These are phyloP conservation scores for Vigna radiata DNA, from an alignment of 306 rosid genomes.

Conservation along the genomic window DNA sequence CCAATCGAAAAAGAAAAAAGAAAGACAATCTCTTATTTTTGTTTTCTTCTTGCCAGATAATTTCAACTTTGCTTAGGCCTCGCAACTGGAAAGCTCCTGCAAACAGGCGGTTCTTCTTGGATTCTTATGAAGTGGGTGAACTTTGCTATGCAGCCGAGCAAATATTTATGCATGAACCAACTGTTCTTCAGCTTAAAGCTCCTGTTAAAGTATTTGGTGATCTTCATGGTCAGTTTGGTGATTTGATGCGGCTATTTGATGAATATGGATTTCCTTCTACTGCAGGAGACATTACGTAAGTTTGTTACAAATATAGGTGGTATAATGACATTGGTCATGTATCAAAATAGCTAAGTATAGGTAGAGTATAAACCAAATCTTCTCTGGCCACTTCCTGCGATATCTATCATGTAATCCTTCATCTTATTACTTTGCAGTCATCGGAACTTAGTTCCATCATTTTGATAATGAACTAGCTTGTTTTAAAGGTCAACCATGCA, in stretches of 20 bases:
- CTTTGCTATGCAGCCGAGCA: slow-evolving; percentile 99
- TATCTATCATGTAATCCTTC: slow-evolving; percentile 14
- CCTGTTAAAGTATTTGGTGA: slow-evolving; percentile 98
- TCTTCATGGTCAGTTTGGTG: slow-evolving; percentile 99
- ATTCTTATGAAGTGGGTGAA: slow-evolving; percentile 99
- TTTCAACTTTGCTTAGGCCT: slow-evolving; percentile 86
- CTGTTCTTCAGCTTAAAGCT: slow-evolving; percentile 98
- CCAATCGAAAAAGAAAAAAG: too few relatives aligned
- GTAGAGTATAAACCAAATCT: slow-evolving; percentile 24
- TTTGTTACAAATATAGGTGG: slow-evolving; percentile 41
- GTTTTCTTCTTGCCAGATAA: slow-evolving; percentile 65
- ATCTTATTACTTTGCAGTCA: slow-evolving; percentile 18
- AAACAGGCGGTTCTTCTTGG: slow-evolving; percentile 92
- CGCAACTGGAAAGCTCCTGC: slow-evolving; percentile 97
- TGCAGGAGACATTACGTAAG: slow-evolving; percentile 98
- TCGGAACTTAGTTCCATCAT: slow-evolving; percentile 20
- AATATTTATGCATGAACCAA: slow-evolving; percentile 95
- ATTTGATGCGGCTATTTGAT: slow-evolving; percentile 97
- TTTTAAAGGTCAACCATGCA: slow-evolving; percentile 28
- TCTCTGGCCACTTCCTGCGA: slow-evolving; percentile 10
- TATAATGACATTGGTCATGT: slow-evolving; percentile 31
- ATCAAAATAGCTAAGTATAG: slow-evolving; percentile 18
- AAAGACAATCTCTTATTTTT: slow-evolving; percentile 29
- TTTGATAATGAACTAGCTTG: slow-evolving; percentile 22
- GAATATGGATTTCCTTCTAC: slow-evolving; percentile 99